Base-by-base conservation (phyloP, 257 asterid species). In the Plantago major region DNA sequence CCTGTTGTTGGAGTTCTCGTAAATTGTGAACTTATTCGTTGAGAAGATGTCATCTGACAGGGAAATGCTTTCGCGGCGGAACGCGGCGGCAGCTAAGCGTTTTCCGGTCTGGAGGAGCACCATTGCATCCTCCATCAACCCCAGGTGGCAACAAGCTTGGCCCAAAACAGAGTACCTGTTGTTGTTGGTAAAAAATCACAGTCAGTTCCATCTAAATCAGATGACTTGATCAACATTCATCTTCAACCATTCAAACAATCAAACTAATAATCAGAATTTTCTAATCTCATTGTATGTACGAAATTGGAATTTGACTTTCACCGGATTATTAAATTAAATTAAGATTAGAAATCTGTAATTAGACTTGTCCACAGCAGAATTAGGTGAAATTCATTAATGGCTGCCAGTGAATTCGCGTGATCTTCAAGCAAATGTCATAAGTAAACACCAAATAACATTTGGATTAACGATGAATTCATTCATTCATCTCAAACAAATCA, bases 61-160 rank as follows among this genome's bases (percentile, higher is more conserved):
- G 11, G 83, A 69, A 38, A 76, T 71, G 83, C 90, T 83, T 44
- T 83, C 83, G 2, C 88, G 84, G 59, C 95, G 88, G 62, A 67
- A 83, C 0, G 88, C 88, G 42, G 77, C 90, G 8, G 83, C 62
- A 13, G 84, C 82, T 3, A 81, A 73, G 40, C 84, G 84, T 63
- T 78, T 81, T 5, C 87, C 84, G 1, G 87, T 75, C 74, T 81
- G 84, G 42, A 81, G 74, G 55, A 81, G 74, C 62, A 73, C 82
- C 74, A 78, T 72, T 3, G 87, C 87, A 42, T 81, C 87, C 69
- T 81, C 87, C 87, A 81, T 81, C 63, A 81, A 71, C 4, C 87
- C 87, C 46, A 81, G 46, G 57, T 81, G 87, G 72, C 84, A 75
- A 65, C 87, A 81, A 17, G 87, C 84, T 71, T 78, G 87, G 18